Conservation (phyloP, 163 green algal genomes). For the Scenedesmus sp. region DNA sequence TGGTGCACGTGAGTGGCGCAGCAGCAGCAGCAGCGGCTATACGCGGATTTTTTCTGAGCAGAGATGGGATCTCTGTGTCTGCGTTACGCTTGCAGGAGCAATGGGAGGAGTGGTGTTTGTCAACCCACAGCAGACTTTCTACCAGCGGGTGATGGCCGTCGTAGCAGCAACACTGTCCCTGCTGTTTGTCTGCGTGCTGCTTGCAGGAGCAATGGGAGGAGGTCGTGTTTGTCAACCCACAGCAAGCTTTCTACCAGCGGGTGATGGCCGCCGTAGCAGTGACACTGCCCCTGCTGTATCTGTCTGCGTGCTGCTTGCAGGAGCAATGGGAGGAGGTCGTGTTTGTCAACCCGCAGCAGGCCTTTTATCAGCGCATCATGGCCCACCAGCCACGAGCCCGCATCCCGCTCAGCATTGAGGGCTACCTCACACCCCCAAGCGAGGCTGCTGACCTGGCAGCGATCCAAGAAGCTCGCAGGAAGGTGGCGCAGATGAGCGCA, state of each 20-base stretch:
- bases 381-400: constrained; percentile 2
- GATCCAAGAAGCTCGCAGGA: constrained; percentile 35
- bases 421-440: background rate
- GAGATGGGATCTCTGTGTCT: background rate
- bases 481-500: constrained; percentile 43
- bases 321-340: constrained; percentile 96
- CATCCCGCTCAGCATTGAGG: constrained; percentile 15
- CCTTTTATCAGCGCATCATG: constrained; percentile 74
- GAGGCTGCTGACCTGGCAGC: constrained; percentile 34
- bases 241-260: constrained; percentile 77
- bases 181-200: background rate
- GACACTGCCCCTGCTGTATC: background rate
- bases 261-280: background rate
- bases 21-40: no score
- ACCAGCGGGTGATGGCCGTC: constrained; percentile 46
- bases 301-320: background rate
- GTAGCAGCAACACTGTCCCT: background rate
- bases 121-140: constrained; percentile 86
- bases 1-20: no score
- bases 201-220: constrained; percentile 90
- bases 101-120: constrained; percentile 96
- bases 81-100: constrained; percentile 62
- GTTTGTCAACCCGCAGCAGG: constrained; percentile 87
- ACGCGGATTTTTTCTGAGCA: no score
- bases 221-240: constrained; percentile 91